Conservation (phyloP, 139 green algal genomes). For the Ettlia oleoabundans region DNA sequence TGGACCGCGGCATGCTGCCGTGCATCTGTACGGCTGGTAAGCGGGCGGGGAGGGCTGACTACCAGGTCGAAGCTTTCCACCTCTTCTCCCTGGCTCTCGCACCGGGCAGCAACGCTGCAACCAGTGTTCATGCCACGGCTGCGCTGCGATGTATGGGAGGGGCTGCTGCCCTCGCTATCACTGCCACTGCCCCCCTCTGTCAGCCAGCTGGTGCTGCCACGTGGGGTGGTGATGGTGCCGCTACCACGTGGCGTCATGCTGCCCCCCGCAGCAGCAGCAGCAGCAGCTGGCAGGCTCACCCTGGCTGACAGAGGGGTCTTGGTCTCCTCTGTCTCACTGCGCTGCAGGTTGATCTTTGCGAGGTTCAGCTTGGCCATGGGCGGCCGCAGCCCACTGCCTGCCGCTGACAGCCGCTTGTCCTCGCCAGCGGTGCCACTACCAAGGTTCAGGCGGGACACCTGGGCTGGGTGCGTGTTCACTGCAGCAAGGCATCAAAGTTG, state of each 20-base stretch:
- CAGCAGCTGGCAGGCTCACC: background rate
- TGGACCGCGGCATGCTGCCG: background rate
- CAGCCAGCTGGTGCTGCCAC: constrained; percentile 23
- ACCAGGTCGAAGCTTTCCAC: background rate
- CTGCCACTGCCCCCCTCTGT: background rate
- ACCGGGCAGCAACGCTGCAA: background rate
- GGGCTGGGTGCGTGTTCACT: background rate
- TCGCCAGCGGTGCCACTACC: background rate
- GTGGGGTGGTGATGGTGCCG: background rate
- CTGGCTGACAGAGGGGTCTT: constrained; percentile 20
- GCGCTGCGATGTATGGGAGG: no score
- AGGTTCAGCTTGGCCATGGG: constrained; percentile 35
- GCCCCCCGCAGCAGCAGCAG: no score
- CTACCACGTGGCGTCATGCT: background rate
- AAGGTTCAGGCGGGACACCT: constrained; percentile 29
- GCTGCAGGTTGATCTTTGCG: background rate
- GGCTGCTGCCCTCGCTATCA: background rate
- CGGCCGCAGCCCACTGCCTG: background rate
- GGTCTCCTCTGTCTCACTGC: constrained; percentile 24
- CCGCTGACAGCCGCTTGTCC: background rate
- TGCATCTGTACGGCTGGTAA: background rate
- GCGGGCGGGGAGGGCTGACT: constrained; percentile 19
- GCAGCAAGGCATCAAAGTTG: background rate
- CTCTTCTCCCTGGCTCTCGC: background rate
- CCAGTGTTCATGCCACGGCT: no score